phyloP scores from a whole-genome alignment of 495 filamentous ascomycete genomes.

The Tirmania nivea region DNA sequence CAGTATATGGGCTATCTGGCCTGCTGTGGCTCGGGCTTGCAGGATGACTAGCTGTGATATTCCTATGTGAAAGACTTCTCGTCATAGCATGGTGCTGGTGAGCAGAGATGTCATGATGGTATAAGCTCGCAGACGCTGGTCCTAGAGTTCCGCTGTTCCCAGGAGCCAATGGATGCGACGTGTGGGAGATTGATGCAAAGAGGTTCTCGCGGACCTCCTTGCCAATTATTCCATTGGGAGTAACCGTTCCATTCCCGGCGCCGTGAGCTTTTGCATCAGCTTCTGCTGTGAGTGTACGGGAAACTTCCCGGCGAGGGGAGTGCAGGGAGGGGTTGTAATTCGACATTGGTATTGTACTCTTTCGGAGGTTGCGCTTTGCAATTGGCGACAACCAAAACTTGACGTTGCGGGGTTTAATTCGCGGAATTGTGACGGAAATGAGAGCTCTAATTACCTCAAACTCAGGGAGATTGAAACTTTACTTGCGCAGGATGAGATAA shows the following conservation, averaged over 20 bases:
- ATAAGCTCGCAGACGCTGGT: too few species aligned
- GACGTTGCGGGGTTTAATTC: too few species aligned
- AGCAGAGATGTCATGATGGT: neutral
- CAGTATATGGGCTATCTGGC: constrained; percentile 10
- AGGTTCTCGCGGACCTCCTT: neutral
- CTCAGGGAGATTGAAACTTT: too few species aligned
- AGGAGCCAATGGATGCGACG: neutral
- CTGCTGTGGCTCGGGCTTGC: neutral
- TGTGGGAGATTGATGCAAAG: neutral
- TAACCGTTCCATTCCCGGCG: too few species aligned
- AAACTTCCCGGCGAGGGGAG: neutral
- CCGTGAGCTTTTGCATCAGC: neutral
- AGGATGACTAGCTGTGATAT: neutral
- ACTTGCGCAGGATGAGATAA: too few species aligned
- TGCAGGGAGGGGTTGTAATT: too few species aligned
- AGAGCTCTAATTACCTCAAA: too few species aligned
- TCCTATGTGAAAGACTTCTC: neutral
- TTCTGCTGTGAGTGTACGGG: neutral
- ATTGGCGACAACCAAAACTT: too few species aligned
- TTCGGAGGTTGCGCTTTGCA: too few species aligned
- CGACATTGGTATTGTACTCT: too few species aligned
- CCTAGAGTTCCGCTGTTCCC: neutral
- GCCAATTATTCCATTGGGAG: neutral
- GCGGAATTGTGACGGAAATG: too few species aligned
- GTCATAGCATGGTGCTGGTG: neutral